Evolutionary conservation across 2,329 filamentous ascomycete genomes (phyloP).

Genomic region (Fusarium acutatum): DNA sequence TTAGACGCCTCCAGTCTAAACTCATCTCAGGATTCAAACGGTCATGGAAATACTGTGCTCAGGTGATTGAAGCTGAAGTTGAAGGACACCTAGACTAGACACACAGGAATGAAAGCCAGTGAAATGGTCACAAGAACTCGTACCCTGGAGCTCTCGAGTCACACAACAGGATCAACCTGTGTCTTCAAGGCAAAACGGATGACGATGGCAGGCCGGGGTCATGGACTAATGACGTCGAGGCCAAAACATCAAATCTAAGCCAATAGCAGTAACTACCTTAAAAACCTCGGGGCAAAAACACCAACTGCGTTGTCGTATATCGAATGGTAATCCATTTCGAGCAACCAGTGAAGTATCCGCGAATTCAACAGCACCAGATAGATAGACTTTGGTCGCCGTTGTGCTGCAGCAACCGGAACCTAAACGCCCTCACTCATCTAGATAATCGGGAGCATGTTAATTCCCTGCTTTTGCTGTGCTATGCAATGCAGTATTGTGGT

Average conservation of each 20-base stretch:
- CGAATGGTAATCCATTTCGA: not conserved
- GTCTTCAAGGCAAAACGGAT: constrained; percentile 19
- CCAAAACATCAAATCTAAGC: not conserved
- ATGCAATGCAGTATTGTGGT: not conserved
- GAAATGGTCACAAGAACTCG: not conserved
- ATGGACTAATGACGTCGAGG: constrained; percentile 19
- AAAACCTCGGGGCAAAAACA: not conserved
- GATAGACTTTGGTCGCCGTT: constrained; percentile 15
- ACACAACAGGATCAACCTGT: not conserved
- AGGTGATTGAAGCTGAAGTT: not conserved
- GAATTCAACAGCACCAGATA: not conserved
- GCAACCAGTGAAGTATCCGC: not conserved
- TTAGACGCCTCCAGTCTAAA: not conserved
- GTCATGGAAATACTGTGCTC: not conserved
- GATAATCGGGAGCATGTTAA: not conserved
- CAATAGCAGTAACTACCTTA: not conserved
- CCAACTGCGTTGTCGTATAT: not conserved
- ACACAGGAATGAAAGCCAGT: not conserved
- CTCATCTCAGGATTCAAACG: constrained; percentile 1
- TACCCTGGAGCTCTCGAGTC: not conserved
- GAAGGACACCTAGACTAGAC: not conserved
- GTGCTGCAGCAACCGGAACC: not conserved
- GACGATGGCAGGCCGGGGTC: constrained; percentile 24
- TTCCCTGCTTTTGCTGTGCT: not conserved
- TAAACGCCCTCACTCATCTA: not conserved